Percentiles rank a stretch among this genome's conserved stretches.
phyloP scores from a whole-genome alignment of 768 basidiomycete genomes.

The Gloeostereum incarnatum region DNA sequence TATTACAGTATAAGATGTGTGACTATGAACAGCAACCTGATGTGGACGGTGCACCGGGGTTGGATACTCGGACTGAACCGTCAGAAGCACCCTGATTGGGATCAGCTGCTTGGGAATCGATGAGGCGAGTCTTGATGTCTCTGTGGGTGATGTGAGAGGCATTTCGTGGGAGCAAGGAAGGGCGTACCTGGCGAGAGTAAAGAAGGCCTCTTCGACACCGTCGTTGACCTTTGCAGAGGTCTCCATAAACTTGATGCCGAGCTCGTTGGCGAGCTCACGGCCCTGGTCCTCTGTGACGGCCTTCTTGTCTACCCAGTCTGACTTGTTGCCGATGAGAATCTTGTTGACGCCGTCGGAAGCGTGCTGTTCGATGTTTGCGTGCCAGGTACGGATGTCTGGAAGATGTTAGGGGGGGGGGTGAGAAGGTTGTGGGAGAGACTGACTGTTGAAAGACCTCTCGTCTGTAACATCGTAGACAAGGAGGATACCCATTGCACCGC shows the following conservation, averaged over 20 bases:
- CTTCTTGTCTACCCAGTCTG: slow-evolving; percentile 95
- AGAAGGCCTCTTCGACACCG: slow-evolving; percentile 98
- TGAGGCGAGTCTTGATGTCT: slow-evolving; percentile 95
- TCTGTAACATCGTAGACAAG: slow-evolving; percentile 98
- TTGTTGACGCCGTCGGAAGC: slow-evolving; percentile 99
- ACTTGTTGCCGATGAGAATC: slow-evolving; percentile 98
- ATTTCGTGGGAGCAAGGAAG: background rate
- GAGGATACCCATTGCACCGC: slow-evolving; percentile 97
- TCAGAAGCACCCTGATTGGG: slow-evolving; percentile 29
- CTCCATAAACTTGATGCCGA: slow-evolving; percentile 96
- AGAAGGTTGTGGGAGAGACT: slow-evolving; percentile 21
- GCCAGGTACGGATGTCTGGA: slow-evolving; percentile 96
- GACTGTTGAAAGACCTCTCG: slow-evolving; percentile 92
- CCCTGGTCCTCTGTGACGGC: slow-evolving; percentile 90
- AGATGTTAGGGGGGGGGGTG: background rate
- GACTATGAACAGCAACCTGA: slow-evolving; percentile 50
- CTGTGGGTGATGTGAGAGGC: slow-evolving; percentile 26
- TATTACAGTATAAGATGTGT: too few species aligned
- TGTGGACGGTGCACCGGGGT: slow-evolving; percentile 36
- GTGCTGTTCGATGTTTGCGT: slow-evolving; percentile 96
- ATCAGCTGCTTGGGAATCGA: slow-evolving; percentile 82
- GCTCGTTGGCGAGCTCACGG: slow-evolving; percentile 82
- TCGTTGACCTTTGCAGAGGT: slow-evolving; percentile 97
- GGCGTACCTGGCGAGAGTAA: slow-evolving; percentile 85
- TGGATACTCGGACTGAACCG: slow-evolving; percentile 60